phyloP scores from a whole-genome alignment of 169 alveolate genomes.

The Perkinsus chesapeaki region DNA sequence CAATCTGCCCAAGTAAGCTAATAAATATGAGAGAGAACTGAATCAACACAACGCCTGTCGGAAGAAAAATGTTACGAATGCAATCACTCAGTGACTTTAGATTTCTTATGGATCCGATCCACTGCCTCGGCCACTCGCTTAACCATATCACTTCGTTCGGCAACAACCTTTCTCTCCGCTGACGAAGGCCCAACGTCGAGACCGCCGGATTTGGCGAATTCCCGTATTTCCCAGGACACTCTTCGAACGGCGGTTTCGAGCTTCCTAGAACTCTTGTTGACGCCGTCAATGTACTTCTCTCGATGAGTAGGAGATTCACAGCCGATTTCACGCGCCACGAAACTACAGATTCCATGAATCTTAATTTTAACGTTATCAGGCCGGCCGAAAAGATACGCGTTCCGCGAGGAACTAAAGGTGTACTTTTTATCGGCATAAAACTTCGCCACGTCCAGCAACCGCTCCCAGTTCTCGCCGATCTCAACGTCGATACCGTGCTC shows the following conservation, averaged over 20 bases:
- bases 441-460: background rate
- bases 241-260: background rate
- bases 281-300: background rate
- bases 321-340: constrained; percentile 1
- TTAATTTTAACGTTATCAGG: background rate
- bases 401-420: background rate
- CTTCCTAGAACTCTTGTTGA: background rate
- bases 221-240: background rate
- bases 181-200: background rate
- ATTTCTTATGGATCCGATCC: background rate
- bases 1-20: no score
- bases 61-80: background rate
- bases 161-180: background rate
- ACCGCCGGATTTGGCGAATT: background rate
- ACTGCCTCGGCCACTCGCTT: background rate
- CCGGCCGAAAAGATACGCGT: background rate
- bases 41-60: no score
- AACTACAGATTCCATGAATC: background rate
- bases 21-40: no score
- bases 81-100: background rate
- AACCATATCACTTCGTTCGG: background rate
- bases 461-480: background rate
- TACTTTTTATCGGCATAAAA: background rate
- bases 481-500: background rate
- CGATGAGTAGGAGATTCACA: background rate